phyloP scores from a whole-genome alignment of 129 eudicot genomes.

The Saposhnikovia divaricata region DNA sequence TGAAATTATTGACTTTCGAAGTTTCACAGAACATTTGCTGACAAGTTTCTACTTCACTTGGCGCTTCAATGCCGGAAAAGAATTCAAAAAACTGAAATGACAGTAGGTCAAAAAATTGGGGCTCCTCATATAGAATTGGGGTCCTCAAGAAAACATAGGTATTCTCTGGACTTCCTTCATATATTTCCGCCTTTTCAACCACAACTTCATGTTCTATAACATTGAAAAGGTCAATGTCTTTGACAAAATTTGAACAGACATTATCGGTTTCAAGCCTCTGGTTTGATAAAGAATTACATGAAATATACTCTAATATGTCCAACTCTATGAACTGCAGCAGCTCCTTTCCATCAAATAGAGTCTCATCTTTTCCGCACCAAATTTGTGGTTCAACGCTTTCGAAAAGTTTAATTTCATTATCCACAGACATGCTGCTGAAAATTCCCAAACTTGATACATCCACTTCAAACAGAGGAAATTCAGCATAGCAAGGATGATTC shows the following conservation, averaged over 20 bases:
- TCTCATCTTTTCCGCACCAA: slow-evolving; percentile 32
- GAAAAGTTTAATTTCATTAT: slow-evolving; percentile 30
- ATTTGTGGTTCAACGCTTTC: slow-evolving; percentile 37
- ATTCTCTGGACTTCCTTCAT: slow-evolving; percentile 20
- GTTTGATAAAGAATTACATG: slow-evolving; percentile 21
- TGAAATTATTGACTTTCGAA: slow-evolving; percentile 35
- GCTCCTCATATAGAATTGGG: slow-evolving; percentile 48
- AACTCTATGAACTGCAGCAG: slow-evolving; percentile 46
- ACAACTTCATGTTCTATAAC: slow-evolving; percentile 27
- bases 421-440: slow-evolving; percentile 24
- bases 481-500: slow-evolving; percentile 21
- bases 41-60: slow-evolving; percentile 32
- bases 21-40: slow-evolving; percentile 47
- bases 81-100: slow-evolving; percentile 29
- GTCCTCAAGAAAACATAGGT: slow-evolving; percentile 7
- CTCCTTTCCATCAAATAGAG: slow-evolving; percentile 35
- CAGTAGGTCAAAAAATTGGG: slow-evolving; percentile 40
- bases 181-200: slow-evolving; percentile 5
- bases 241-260: slow-evolving; percentile 19
- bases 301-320: slow-evolving; percentile 44
- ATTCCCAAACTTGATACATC: slow-evolving; percentile 53
- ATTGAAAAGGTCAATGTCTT: slow-evolving; percentile 40
- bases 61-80: slow-evolving; percentile 21
- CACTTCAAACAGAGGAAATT: slow-evolving; percentile 74
- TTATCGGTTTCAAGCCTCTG: slow-evolving; percentile 24